A percentile compares a stretch with the other conserved stretches of the same genome.
phyloP scores from a whole-genome alignment of 2,329 filamentous ascomycete species.

The Chalaropsis ovoidea region DNA sequence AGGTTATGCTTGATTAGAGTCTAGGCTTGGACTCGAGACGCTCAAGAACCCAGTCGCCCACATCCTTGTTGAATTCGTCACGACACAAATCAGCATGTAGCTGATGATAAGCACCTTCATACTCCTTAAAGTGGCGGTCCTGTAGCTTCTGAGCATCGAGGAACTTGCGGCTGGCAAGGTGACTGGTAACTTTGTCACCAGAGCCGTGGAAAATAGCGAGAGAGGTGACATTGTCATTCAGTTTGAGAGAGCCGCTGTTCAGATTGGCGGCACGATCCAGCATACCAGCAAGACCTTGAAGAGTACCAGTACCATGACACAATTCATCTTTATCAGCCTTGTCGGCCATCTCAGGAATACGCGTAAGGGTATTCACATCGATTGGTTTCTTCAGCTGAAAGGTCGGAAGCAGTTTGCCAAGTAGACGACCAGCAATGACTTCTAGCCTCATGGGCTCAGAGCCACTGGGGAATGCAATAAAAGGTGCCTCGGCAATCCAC shows the following conservation, averaged over 20 bases:
- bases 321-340: slow-evolving; percentile 56
- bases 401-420: slow-evolving; percentile 55
- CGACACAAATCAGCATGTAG: slow-evolving; percentile 51
- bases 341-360: slow-evolving; percentile 54
- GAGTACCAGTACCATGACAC: slow-evolving; percentile 72
- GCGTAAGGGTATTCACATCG: slow-evolving; percentile 52
- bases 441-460: slow-evolving; percentile 54
- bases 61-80: slow-evolving; percentile 48
- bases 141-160: slow-evolving; percentile 48
- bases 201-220: slow-evolving; percentile 70
- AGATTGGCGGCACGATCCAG: slow-evolving; percentile 61
- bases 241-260: slow-evolving; percentile 43
- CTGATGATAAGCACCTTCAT: slow-evolving; percentile 71
- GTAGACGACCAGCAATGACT: slow-evolving; percentile 56
- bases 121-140: slow-evolving; percentile 62
- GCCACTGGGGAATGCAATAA: slow-evolving; percentile 60
- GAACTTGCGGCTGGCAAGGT: slow-evolving; percentile 53
- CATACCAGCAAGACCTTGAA: slow-evolving; percentile 69
- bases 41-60: slow-evolving; percentile 56
- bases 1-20: slow-evolving; percentile 29
- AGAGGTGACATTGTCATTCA: slow-evolving; percentile 47
- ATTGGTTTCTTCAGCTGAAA: slow-evolving; percentile 58
- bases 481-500: slow-evolving; percentile 67
- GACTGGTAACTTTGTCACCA: slow-evolving; percentile 59
- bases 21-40: slow-evolving; percentile 32